Evolutionary conservation across 2,329 filamentous ascomycete species (phyloP), one percentile per base, ranked within the genome.

Genomic region (Knoxdaviesia proteae): DNA sequence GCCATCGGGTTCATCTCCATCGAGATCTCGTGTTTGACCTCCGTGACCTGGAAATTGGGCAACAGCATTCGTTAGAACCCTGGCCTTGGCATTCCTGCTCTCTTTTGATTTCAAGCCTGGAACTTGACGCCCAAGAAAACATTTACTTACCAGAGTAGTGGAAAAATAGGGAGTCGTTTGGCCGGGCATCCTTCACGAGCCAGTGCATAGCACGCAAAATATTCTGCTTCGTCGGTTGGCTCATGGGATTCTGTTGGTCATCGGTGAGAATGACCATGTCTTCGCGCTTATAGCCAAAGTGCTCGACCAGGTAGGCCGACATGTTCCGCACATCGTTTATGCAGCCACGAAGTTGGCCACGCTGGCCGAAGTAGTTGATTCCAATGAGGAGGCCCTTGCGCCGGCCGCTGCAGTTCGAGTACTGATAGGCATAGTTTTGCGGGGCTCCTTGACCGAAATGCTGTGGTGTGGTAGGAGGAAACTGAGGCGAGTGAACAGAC

Each of bases 321-420:
- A 96, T 93, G 64, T 94, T 94, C 61, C 87, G 83, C 38, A 94
- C 88, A 57, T 96, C 88, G 56, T 96, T 94, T 65, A 94, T 94
- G 56, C 88, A 96, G 39, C 88, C 88, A 45, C 86, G 71, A 40
- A 94, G 68, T 65, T 94, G 83, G 32, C 87, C 87, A 45, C 83
- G 76, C 61, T 94, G 87, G 42, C 81, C 78, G 56, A 94, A 94
- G 62, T 96, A 94, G 62, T 94, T 94, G 66, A 94, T 94, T 44
- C 88, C 88, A 51, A 94, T 88, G 47, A 96, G 61, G 32, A 94
- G 64, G 5, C 87, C 88, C 63, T 94, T 94, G 56, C 87, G 69
- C 52, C 77, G 75, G 39, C 87, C 88, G 5, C 80, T 92, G 58
- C 87, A 94, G 7, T 79, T 80, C 38, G 86, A 94, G 60, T 94